phyloP scores from a whole-genome alignment of 1,284 basidiomycete genomes.

The Microbotryum scabiosae region DNA sequence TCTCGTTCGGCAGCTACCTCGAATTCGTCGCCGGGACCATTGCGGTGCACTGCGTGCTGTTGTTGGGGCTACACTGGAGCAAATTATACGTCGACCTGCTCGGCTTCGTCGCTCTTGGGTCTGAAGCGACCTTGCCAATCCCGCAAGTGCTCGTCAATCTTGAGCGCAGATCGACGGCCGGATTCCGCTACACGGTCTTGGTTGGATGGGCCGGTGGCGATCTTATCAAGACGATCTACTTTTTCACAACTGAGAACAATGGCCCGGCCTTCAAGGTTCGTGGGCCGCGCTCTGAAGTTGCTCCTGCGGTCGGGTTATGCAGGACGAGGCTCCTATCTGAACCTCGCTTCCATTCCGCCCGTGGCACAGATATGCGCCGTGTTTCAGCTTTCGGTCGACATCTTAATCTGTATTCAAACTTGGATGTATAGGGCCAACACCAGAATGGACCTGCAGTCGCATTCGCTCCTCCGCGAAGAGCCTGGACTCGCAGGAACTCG shows the following conservation, averaged over 20 bases:
- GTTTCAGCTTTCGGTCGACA: slow-evolving; percentile 39
- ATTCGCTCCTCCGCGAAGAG: too few species aligned
- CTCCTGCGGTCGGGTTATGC: not conserved
- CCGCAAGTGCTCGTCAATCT: slow-evolving; percentile 48
- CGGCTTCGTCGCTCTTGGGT: slow-evolving; percentile 46
- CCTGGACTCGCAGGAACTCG: too few species aligned
- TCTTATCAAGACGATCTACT: slow-evolving; percentile 34
- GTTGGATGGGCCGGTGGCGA: slow-evolving; percentile 43
- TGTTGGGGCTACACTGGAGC: slow-evolving; percentile 33
- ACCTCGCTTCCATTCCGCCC: slow-evolving; percentile 14
- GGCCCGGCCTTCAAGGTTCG: slow-evolving; percentile 45
- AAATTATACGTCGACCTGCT: slow-evolving; percentile 38
- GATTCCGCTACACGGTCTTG: slow-evolving; percentile 45
- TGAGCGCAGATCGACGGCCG: slow-evolving; percentile 44
- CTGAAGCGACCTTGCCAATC: slow-evolving; percentile 47
- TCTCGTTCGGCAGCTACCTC: slow-evolving; percentile 40
- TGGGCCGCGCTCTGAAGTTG: slow-evolving; percentile 16
- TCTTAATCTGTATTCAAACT: slow-evolving; percentile 36
- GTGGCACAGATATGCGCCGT: slow-evolving; percentile 33
- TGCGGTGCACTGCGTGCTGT: slow-evolving; percentile 39
- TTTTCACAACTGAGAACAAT: slow-evolving; percentile 43
- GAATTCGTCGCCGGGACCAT: slow-evolving; percentile 45
- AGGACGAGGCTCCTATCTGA: not conserved
- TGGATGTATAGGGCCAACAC: slow-evolving; percentile 37
- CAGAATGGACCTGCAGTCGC: slow-evolving; percentile 25